These are phyloP conservation scores for Fagus sylvatica DNA, from an alignment of 306 rosid species.

Conservation along the genomic window DNA sequence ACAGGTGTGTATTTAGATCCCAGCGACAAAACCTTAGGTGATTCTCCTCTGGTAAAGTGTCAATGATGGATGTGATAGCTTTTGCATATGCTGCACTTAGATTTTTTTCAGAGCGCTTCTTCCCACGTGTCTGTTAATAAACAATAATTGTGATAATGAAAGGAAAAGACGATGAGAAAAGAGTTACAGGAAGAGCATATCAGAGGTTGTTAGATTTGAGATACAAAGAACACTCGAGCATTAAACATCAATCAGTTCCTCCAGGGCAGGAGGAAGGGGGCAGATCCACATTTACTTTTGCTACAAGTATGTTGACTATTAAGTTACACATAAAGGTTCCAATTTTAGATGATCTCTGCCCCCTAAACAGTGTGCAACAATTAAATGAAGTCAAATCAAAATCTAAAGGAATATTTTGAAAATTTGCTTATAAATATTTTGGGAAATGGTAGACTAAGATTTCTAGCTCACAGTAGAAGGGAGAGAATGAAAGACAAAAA, in stretches of 20 bases:
- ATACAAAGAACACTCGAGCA: conserved; percentile 2
- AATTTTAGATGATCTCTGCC: background rate
- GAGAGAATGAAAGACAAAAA: conserved; percentile 2
- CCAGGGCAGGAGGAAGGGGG: background rate
- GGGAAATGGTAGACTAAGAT: background rate
- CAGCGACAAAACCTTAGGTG: conserved; percentile 78
- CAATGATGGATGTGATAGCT: conserved; percentile 69
- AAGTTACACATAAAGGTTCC: background rate
- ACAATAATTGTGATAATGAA: conserved; percentile 10
- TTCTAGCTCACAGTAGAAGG: background rate
- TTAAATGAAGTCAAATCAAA: background rate
- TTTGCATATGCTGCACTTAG: conserved; percentile 74
- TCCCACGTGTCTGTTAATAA: conserved; percentile 69
- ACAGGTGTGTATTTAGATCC: conserved; percentile 71
- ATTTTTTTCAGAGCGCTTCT: conserved; percentile 84
- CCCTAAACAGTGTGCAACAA: background rate
- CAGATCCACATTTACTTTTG: background rate
- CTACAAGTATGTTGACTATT: background rate
- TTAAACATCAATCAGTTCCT: background rate
- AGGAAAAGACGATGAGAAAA: background rate
- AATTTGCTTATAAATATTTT: background rate
- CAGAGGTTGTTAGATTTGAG: conserved; percentile 8
- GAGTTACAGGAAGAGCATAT: conserved; percentile 9
- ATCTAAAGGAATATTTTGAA: background rate
- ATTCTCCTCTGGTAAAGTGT: conserved; percentile 42